These are phyloP conservation scores for Suillus subalutaceus DNA, from an alignment of 768 basidiomycete genomes.

Conservation along the genomic window DNA sequence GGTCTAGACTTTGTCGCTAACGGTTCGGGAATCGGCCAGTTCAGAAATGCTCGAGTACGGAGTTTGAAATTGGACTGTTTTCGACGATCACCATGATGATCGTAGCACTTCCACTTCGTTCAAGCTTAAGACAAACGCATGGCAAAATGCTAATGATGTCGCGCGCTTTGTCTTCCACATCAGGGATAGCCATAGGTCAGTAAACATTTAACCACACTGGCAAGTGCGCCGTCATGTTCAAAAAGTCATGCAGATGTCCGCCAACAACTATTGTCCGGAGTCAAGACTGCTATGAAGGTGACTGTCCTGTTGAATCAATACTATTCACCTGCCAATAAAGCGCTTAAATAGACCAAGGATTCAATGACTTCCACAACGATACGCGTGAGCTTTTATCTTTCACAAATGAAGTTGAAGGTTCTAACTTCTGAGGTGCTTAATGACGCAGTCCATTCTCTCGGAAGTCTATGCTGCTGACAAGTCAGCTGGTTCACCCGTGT, in stretches of 20 bases:
- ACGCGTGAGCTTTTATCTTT: slow-evolving; percentile 44
- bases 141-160: not conserved
- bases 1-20: too few species aligned
- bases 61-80: not conserved
- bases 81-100: not conserved
- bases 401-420: not conserved
- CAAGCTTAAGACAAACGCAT: not conserved
- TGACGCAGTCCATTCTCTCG: slow-evolving; percentile 60
- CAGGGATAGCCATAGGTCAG: slow-evolving; percentile 4
- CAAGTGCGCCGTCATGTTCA: not conserved
- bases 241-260: slow-evolving; percentile 49
- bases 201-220: not conserved
- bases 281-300: slow-evolving; percentile 76
- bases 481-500: slow-evolving; percentile 42
- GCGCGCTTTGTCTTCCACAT: not conserved
- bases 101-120: not conserved
- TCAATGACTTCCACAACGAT: slow-evolving; percentile 56
- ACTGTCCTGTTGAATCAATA: slow-evolving; percentile 8
- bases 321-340: not conserved
- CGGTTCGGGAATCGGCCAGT: too few species aligned
- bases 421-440: not conserved
- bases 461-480: slow-evolving; percentile 75
- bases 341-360: slow-evolving; percentile 53
- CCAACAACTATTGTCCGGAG: slow-evolving; percentile 48
- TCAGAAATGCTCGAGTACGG: not conserved